phyloP scores from a whole-genome alignment of 805 yeast species.

The Kazachstania kunashirensis region DNA sequence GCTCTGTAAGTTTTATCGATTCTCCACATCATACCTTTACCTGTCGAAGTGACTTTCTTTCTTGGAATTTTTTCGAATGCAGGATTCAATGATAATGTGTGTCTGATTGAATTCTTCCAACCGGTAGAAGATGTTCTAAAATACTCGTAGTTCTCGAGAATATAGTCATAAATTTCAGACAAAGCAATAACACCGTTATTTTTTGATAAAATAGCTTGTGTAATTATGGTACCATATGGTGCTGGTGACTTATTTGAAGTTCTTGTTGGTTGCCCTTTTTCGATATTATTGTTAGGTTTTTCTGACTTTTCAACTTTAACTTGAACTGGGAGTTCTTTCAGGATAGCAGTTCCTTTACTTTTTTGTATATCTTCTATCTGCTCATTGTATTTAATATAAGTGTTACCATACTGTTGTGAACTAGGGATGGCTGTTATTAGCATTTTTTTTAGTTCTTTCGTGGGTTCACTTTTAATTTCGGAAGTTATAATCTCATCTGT shows the following conservation, averaged over 20 bases:
- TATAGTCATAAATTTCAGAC: constrained; percentile 87
- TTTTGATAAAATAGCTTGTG: constrained; percentile 87
- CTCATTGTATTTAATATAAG: too few relatives aligned
- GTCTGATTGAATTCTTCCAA: constrained; percentile 97
- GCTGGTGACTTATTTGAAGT: constrained; percentile 59
- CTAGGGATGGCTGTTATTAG: too few relatives aligned
- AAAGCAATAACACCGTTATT: constrained; percentile 78
- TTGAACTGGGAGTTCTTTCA: background rate
- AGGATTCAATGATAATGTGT: constrained; percentile 83
- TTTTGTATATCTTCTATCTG: too few relatives aligned
- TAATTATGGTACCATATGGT: constrained; percentile 94
- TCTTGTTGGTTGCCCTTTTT: constrained; percentile 36
- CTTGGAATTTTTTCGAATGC: constrained; percentile 97
- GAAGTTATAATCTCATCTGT: too few relatives aligned
- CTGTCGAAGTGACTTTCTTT: constrained; percentile 77
- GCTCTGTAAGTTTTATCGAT: constrained; percentile 72
- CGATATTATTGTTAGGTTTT: background rate
- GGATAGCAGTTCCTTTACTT: too few relatives aligned
- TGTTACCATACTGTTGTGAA: too few relatives aligned
- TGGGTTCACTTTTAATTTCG: too few relatives aligned
- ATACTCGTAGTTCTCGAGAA: constrained; percentile 73
- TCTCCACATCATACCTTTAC: constrained; percentile 99
- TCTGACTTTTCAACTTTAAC: too few relatives aligned
- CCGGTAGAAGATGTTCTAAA: constrained; percentile 83
- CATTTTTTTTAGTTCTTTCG: too few relatives aligned